Base-by-base conservation (phyloP, 192 early-diverging fungal species). In the Backusella morwellensis region DNA sequence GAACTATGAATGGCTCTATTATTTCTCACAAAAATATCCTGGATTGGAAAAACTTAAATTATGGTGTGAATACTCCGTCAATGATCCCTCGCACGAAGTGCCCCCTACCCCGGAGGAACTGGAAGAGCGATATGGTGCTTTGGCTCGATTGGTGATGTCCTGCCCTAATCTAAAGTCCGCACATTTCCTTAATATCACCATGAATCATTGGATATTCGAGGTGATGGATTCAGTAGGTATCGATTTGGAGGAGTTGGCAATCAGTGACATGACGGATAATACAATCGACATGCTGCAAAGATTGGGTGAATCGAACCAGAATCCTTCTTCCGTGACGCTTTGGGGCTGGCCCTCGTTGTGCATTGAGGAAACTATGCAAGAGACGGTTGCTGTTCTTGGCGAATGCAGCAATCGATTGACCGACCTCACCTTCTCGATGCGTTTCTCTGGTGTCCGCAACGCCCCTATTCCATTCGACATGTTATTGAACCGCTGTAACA, bases 261-360 rank as follows among this genome's bases (percentile, higher is more conserved):
- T 72, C 21, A 44, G 70, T 17, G 70, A 72, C 19, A 72, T 72
- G 70, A 50, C 70, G 26, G 70, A 72, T 34, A 72, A 72, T 34
- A 72, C 70, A 1, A 72, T 72, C 1, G 44, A 44, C 6, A 21
- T 72, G 15, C 32, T 72, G 1, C 44, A 72, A 50, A 32, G 23
- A 14, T n/a, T 72, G 26, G 21, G 35, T 29, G 40, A 41, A 72
- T 72, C 70, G 47, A 44, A 72, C 6, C 70, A 72, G 23, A 72
- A 72, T 32, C 40, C 42, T 29, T 26, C 21, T 17, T 50, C 70
- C 1, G 34, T 72, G 17, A 72, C 70, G 26, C 70, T 72, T 29
- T 72, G 70, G 70, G 70, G 70, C 40, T 72, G 70, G 70, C 35
- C 70, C 17, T 72, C 70, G 5, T 44, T 72, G 23, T 72, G 70